These are phyloP conservation scores for Trichophyton mentagrophytes DNA, from an alignment of 2,329 filamentous ascomycete genomes.

Conservation along the genomic window DNA sequence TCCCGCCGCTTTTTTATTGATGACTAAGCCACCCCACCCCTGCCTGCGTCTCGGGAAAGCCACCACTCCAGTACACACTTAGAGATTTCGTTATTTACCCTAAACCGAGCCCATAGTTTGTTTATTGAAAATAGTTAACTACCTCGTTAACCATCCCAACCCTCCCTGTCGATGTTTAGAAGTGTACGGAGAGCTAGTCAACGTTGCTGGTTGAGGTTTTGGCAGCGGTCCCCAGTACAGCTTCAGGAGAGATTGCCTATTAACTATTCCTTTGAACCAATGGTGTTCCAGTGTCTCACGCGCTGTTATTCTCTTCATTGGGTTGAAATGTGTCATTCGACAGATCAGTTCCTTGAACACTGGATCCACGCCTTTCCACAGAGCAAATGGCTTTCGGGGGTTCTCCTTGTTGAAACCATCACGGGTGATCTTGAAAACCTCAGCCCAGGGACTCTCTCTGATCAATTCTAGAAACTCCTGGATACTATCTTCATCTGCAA, in stretches of 20 bases:
- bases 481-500: slow-evolving; percentile 32
- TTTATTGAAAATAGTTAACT: too few relatives aligned
- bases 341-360: slow-evolving; percentile 21
- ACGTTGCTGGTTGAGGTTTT: neutral
- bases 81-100: too few relatives aligned
- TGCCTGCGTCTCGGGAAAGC: too few relatives aligned
- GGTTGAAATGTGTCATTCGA: slow-evolving; percentile 22
- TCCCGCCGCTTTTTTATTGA: too few relatives aligned
- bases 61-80: too few relatives aligned
- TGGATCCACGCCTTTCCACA: slow-evolving; percentile 27
- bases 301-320: slow-evolving; percentile 19
- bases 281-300: slow-evolving; percentile 20
- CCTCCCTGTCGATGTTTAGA: neutral
- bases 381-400: slow-evolving; percentile 32
- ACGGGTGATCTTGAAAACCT: slow-evolving; percentile 28
- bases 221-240: neutral
- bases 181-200: neutral
- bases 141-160: too few relatives aligned
- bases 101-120: too few relatives aligned
- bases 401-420: slow-evolving; percentile 30
- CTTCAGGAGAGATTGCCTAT: neutral
- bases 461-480: slow-evolving; percentile 20
- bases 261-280: slow-evolving; percentile 16
- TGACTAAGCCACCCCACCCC: too few relatives aligned
- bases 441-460: slow-evolving; percentile 26